Evolutionary conservation across 495 filamentous ascomycete species (phyloP), one percentile per base, ranked within the genome.

Genomic region (Hypoxylon fuscum): DNA sequence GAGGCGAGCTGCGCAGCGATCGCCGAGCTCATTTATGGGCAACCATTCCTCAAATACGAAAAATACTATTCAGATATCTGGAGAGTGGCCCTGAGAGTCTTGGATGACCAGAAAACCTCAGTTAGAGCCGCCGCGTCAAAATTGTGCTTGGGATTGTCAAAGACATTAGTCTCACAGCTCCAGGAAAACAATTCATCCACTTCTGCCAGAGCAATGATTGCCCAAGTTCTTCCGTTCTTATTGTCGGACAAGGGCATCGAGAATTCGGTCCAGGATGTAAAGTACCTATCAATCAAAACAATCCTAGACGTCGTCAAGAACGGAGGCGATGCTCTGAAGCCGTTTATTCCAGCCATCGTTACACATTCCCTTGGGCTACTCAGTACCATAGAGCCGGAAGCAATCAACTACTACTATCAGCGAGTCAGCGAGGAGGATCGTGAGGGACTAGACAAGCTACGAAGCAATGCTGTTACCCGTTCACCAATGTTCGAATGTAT

Each of bases 401-500:
- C 81, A 8, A 84, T 97, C 68, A 97, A 98, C 66, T 97, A 97
- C 69, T 78, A 96, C 51, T 92, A 96, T 75, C 85, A 96, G 59
- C 93, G 95, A 63, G 90, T 91, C 0, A 86, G 88, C 31, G 92
- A 94, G 55, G 96, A 96, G 63, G 89, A 91, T 49, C 78, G 92
- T 15, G 89, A 96, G 52, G 82, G 85, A 63, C 92, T 98, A 55
- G 95, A 98, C 75, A 91, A 90, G 66, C 83, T 89, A 72, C 85
- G 95, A 47, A 82, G 92, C 29, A 85, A 80, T n/a, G 87, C 83
- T 67, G 90, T 96, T 15, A 88, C 91, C 22, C 83, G 83, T 9
- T 95, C 90, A n/a, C 93, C 95, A 1, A 87, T 98, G 72, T 93
- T 91, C 77, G 95, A 97, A 74, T 92, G 92, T 17, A 91, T 97